Evolutionary conservation across 2,329 filamentous ascomycete genomes (phyloP).

Genomic region (Fusarium newnesense): DNA sequence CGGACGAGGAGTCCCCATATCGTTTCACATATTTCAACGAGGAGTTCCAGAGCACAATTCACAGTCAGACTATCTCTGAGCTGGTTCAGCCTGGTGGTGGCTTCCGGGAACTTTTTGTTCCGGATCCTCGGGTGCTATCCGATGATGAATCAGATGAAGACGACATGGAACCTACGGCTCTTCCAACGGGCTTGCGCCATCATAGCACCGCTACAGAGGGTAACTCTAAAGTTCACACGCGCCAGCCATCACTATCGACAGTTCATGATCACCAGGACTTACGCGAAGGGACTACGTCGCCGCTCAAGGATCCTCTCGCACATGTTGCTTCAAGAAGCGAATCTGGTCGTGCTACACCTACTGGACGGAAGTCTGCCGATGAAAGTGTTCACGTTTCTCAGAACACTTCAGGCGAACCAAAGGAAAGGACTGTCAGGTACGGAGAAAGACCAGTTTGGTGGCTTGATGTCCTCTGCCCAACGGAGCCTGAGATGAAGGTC

Average conservation of each 20-base stretch:
- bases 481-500: constrained; percentile 94
- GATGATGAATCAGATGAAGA: constrained; percentile 79
- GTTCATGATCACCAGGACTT: constrained; percentile 36
- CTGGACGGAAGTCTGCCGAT: constrained; percentile 53
- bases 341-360: constrained; percentile 62
- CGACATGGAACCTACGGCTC: constrained; percentile 53
- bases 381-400: constrained; percentile 34
- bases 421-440: constrained; percentile 63
- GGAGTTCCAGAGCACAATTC: constrained; percentile 93
- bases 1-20: constrained; percentile 90
- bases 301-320: constrained; percentile 45
- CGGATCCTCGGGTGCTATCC: constrained; percentile 80
- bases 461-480: constrained; percentile 92
- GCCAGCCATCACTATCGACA: constrained; percentile 57
- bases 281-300: constrained; percentile 43
- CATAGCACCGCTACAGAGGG: constrained; percentile 46
- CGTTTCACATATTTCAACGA: constrained; percentile 99
- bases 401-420: constrained; percentile 28
- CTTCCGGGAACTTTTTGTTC: constrained; percentile 90
- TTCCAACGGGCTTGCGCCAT: constrained; percentile 40
- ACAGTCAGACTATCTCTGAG: constrained; percentile 94
- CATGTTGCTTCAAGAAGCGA: constrained; percentile 45
- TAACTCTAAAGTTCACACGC: constrained; percentile 57
- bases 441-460: constrained; percentile 95
- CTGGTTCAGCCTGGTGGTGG: constrained; percentile 85